Evolutionary conservation across 2,329 filamentous ascomycete genomes (phyloP).

Genomic region (Pseudocercospora pini-densiflorae): DNA sequence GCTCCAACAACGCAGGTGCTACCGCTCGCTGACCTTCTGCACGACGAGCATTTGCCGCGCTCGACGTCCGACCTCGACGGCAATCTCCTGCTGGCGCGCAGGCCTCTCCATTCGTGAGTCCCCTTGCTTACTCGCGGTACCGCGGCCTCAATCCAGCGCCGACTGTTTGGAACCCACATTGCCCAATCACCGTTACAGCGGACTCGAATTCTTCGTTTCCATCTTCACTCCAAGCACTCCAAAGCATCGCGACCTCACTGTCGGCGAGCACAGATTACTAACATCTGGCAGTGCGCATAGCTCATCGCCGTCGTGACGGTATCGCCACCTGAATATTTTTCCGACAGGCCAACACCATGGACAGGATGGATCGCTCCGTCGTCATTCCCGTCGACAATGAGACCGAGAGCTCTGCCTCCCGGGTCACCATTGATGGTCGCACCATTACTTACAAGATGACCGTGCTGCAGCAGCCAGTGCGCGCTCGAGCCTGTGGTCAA

Average conservation of each 20-base stretch:
- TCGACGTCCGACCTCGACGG: conserved; percentile 2
- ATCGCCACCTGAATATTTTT: neutral
- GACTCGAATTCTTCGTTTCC: conserved; percentile 15
- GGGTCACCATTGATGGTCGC: conserved; percentile 74
- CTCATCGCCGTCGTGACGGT: neutral
- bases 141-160: conserved; percentile 15
- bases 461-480: conserved; percentile 92
- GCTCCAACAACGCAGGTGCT: neutral
- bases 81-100: conserved; percentile 12
- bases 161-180: conserved; percentile 10
- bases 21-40: neutral
- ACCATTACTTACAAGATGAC: conserved; percentile 79
- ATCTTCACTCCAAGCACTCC: conserved; percentile 10
- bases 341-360: conserved; percentile 25
- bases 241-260: conserved; percentile 10
- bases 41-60: neutral
- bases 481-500: conserved; percentile 91
- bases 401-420: conserved; percentile 56
- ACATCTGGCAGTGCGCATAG: neutral
- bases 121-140: conserved; percentile 16
- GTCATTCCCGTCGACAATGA: conserved; percentile 61
- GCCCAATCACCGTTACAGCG: conserved; percentile 21
- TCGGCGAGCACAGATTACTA: conserved; percentile 9
- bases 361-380: conserved; percentile 29
- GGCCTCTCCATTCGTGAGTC: conserved; percentile 11